Evolutionary conservation across 768 basidiomycete species (phyloP).

Genomic region (Vararia minispora): DNA sequence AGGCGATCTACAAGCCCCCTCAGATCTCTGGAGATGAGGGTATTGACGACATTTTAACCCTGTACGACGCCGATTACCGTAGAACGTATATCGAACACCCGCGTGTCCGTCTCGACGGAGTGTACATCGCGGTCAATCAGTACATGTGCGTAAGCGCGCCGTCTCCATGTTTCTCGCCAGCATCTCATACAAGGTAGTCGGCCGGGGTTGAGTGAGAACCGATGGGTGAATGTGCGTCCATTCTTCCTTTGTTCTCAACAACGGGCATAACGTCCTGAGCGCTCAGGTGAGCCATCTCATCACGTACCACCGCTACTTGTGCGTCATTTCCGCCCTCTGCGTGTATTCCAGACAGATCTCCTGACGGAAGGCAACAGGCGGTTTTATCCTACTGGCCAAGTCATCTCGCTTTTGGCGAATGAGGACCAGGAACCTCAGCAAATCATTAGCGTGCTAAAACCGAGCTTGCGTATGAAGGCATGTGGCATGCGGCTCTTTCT

Average conservation of each 20-base stretch:
- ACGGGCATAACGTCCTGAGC: conserved; percentile 6
- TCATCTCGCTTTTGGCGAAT: conserved; percentile 76
- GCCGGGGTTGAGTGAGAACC: conserved; percentile 67
- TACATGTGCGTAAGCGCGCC: conserved; percentile 50
- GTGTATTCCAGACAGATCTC: too few relatives aligned
- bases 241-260: conserved; percentile 1
- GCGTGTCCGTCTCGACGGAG: conserved; percentile 74
- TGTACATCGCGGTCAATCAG: conserved; percentile 88
- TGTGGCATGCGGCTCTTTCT: neutral
- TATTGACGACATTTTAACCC: conserved; percentile 37
- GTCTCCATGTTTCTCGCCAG: conserved; percentile 4
- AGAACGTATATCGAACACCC: conserved; percentile 77
- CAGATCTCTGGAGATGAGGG: conserved; percentile 48
- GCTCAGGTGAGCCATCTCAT: conserved; percentile 69
- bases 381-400: conserved; percentile 79
- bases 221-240: conserved; percentile 72
- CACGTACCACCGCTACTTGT: conserved; percentile 91
- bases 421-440: conserved; percentile 62
- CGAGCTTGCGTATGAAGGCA: conserved; percentile 71
- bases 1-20: conserved; percentile 59
- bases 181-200: conserved; percentile 32
- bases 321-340: too few relatives aligned
- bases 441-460: conserved; percentile 67
- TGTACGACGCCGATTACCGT: conserved; percentile 57
- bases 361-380: too few relatives aligned